Base-by-base conservation (phyloP, 305 asterid genomes). In the Fraxinus paxiana region DNA sequence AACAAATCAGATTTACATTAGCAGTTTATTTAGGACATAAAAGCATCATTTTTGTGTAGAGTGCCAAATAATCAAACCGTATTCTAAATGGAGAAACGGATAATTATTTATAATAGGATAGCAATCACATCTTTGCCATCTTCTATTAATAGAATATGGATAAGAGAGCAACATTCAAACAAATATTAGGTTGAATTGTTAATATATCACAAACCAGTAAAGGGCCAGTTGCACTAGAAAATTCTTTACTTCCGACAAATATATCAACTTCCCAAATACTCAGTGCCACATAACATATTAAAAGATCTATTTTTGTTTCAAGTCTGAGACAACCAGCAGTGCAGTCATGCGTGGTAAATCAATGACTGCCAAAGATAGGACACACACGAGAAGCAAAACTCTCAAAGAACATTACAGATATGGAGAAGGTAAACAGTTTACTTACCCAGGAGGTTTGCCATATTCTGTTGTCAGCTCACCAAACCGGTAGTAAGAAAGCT, bases 391-490 rank as follows among this genome's bases (percentile, higher is more conserved):
- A 13, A 5, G 54, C 34, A 38, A 54, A 7, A 74, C 31, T 20
- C 43, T 30, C 54, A 76, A 65, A 48, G 46, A 26, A 13, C 12
- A 8, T 72, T 10, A 3, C 46, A 69, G 54, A 31, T 63, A 51
- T 35, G 15, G 41, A 3, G 54, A 54, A 34, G 73, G 72, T 38
- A 71, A 77, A 78, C 13, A 77, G 73, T 20, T 3, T 78, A 87
- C 95, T 90, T 85, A 96, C 98, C 99, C 99, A 26, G 99, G 94
- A 76, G 98, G 98, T 83, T 92, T 93, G 77, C 97, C 98, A 79
- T 92, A 90, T 83, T 96, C 98, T 35, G 99, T 96, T 33, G 94
- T 92, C 89, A 96, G 88, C 88, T 96, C 99, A 56, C 98, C 98
- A 85, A 96, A 94, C 75, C 98, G 97, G 82, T 94, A 96, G 82